Conservation (phyloP, 208 protist species). For the Trypanosoma lewisi region DNA sequence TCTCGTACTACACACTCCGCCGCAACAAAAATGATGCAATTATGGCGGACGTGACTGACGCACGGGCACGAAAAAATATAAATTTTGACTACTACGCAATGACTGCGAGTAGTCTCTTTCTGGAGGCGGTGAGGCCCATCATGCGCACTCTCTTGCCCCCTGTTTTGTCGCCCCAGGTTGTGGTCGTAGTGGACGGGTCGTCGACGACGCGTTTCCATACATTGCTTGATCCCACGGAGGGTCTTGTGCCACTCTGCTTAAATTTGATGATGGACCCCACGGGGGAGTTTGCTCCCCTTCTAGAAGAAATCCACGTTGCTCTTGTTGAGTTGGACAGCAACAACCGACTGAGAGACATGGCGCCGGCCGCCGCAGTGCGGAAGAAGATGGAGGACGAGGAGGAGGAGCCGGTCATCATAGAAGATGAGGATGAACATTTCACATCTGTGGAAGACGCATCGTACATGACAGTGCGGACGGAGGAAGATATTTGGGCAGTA, state of each 20-base stretch:
- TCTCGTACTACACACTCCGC: constrained; percentile 61
- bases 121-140: constrained; percentile 41
- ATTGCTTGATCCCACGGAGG: constrained; percentile 43
- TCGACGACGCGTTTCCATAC: constrained; percentile 27
- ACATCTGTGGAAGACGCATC: constrained; percentile 60
- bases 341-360: constrained; percentile 53
- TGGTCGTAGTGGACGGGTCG: constrained; percentile 59
- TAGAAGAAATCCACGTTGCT: constrained; percentile 47
- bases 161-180: constrained; percentile 38
- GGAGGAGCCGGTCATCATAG: constrained; percentile 52
- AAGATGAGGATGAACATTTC: constrained; percentile 63
- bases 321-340: constrained; percentile 53
- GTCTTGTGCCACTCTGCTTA: constrained; percentile 37
- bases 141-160: constrained; percentile 35
- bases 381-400: too few species aligned
- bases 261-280: constrained; percentile 3
- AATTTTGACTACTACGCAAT: constrained; percentile 47
- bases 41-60: constrained; percentile 64
- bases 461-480: constrained; percentile 38
- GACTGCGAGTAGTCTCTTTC: constrained; percentile 24
- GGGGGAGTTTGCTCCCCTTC: constrained; percentile 7
- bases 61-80: constrained; percentile 51
- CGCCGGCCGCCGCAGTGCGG: neutral
- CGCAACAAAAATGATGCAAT: constrained; percentile 28
- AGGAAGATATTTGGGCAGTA: constrained; percentile 5